Base-by-base conservation (phyloP, 2,329 filamentous ascomycete genomes). In the Fusarium setosum region DNA sequence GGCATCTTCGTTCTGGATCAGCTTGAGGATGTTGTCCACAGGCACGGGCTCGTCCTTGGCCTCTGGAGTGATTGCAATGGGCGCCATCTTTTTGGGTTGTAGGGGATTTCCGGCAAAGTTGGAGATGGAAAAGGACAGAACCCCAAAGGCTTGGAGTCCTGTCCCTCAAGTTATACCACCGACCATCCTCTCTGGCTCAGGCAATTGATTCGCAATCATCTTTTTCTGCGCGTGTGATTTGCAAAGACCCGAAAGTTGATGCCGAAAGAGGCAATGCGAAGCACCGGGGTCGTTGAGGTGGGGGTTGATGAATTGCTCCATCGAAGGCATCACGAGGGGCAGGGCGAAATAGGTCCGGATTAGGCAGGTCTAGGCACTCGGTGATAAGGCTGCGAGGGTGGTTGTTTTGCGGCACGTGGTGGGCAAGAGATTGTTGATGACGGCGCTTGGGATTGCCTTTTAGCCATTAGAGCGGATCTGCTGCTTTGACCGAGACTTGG, bases 1-100 rank as follows among this genome's bases (percentile, higher is more conserved):
- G 6, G 68, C 37, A 45, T 73, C 70, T 32, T 73, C 69, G 11
- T 66, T 72, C 37, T 70, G 61, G 55, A 73, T 73, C 24, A 65
- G 35, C 42, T 73, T 73, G 57, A 73, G 52, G 18, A 72, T 63
- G 8, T 47, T 64, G 41, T 65, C 60, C 21, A 56, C 52, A 31
- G 58, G 49, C n/a, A 51, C 38, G 34, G 66, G 60, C 47, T 70
- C 55, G 24, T 67, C 59, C 21, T 50, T 59, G 56, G 49, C 50
- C 45, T 71, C 67, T 44, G 62, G 49, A 21, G 59, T 48, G 23
- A 68, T 64, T 56, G 70, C 71, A 55, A 59, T 71, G 31, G 70
- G 71, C 47, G 70, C 65, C 71, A 73, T 73, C 26, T 58, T 64
- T 21, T n/a, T 35, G 24, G 56, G 37, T 23, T 21, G 32, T 24